Conservation (phyloP, 768 basidiomycete genomes). For the Imleria badia region DNA sequence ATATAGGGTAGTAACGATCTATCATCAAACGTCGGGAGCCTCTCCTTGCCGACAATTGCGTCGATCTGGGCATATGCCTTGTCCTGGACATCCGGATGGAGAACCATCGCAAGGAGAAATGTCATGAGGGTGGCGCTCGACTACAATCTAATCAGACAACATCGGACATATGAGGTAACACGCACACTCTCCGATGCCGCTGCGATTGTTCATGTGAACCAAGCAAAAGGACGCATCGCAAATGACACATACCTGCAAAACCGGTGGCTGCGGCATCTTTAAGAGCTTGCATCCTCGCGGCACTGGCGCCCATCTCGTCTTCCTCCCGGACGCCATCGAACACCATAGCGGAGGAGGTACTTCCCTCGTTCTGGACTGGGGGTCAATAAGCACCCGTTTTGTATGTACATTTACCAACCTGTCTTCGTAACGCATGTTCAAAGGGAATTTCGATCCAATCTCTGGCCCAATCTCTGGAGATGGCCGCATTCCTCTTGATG, state of each 20-base stretch:
- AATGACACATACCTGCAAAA: conserved; percentile 7
- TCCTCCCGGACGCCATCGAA: conserved; percentile 12
- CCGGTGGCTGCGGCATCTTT: conserved; percentile 18
- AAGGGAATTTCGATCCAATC: conserved; percentile 28
- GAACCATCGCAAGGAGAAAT: conserved; percentile 17
- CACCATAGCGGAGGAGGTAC: conserved; percentile 14
- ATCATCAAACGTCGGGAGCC: conserved; percentile 19
- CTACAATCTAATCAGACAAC: conserved; percentile 1
- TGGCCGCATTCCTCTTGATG: conserved; percentile 11
- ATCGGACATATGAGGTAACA: background rate
- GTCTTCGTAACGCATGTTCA: conserved; percentile 24
- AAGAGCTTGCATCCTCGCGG: conserved; percentile 2
- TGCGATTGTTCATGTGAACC: background rate
- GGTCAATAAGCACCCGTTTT: background rate
- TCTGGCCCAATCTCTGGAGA: conserved; percentile 2
- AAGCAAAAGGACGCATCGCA: background rate
- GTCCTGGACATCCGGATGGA: conserved; percentile 19
- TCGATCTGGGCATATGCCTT: conserved; percentile 17
- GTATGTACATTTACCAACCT: conserved; percentile 18
- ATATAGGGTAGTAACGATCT: conserved; percentile 34
- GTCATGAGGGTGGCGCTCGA: conserved; percentile 3
- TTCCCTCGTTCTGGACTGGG: conserved; percentile 7
- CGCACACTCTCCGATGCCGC: conserved; percentile 19
- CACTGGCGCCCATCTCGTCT: background rate
- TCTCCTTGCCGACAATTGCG: conserved; percentile 18